Evolutionary conservation across 2,329 filamentous ascomycete genomes (phyloP).

Genomic region (Endothia cerciana): DNA sequence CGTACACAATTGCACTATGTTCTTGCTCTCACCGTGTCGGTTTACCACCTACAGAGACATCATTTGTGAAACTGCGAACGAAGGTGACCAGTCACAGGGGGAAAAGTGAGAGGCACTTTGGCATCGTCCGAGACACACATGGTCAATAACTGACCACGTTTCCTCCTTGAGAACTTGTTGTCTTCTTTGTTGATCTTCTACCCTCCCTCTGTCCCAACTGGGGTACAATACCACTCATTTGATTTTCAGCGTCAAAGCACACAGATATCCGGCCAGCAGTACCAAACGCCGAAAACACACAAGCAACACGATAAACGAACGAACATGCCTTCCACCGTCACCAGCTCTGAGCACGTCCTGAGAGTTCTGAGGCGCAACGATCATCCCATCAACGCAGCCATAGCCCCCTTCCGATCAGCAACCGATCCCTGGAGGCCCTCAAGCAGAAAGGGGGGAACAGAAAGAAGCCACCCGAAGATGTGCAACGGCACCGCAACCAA

Average conservation of each 20-base stretch:
- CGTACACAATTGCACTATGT: background rate
- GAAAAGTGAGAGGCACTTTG: no score
- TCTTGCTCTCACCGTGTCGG: background rate
- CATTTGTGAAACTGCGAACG: slow-evolving; percentile 14
- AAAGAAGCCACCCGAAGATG: slow-evolving; percentile 16
- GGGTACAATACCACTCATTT: background rate
- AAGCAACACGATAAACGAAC: background rate
- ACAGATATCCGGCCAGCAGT: background rate
- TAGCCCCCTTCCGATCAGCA: background rate
- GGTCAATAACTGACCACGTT: slow-evolving; percentile 1
- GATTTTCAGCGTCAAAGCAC: background rate
- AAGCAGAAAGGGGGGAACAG: background rate
- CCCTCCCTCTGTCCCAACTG: background rate
- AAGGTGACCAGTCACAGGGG: background rate
- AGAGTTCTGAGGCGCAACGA: slow-evolving; percentile 8
- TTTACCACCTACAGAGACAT: slow-evolving; percentile 22
- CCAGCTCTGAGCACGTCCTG: slow-evolving; percentile 2
- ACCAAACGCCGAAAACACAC: background rate
- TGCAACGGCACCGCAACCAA: slow-evolving; percentile 28
- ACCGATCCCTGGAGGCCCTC: background rate
- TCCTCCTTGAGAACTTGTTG: background rate
- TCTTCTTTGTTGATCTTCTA: background rate
- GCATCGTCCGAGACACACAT: slow-evolving; percentile 18
- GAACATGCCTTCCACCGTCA: slow-evolving; percentile 16
- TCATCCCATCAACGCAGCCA: background rate